A percentile compares a stretch with the other conserved stretches of the same genome.
phyloP scores from a whole-genome alignment of 1,284 basidiomycete genomes.

The Xerocomus cyaneibrunnescens region DNA sequence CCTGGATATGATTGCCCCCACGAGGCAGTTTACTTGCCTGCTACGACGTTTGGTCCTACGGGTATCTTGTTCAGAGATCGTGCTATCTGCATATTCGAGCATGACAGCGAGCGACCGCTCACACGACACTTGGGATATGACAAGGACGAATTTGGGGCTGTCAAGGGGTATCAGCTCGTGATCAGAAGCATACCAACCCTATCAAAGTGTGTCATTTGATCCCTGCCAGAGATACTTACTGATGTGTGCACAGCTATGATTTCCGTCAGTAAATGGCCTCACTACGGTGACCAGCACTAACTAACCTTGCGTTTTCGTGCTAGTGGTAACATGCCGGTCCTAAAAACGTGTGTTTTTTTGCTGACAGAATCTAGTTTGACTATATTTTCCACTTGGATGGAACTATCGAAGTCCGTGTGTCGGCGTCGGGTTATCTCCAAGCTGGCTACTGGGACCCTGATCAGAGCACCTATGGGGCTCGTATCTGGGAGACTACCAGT shows the following conservation, averaged over 20 bases:
- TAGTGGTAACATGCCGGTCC: slow-evolving; percentile 37
- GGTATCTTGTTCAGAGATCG: slow-evolving; percentile 47
- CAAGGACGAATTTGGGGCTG: slow-evolving; percentile 54
- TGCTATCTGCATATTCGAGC: slow-evolving; percentile 67
- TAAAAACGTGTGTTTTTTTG: neutral
- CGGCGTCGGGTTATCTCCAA: slow-evolving; percentile 69
- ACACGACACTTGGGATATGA: slow-evolving; percentile 56
- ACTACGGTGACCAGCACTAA: neutral
- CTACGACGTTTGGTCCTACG: slow-evolving; percentile 47
- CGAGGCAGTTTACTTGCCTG: slow-evolving; percentile 58
- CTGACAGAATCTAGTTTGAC: slow-evolving; percentile 46
- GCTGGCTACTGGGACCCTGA: slow-evolving; percentile 54
- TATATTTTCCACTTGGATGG: slow-evolving; percentile 68
- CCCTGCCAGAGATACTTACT: neutral
- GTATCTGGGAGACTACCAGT: slow-evolving; percentile 57
- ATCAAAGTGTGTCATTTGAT: slow-evolving; percentile 50
- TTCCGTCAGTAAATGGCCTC: slow-evolving; percentile 43
- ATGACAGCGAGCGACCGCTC: slow-evolving; percentile 56
- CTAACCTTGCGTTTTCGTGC: neutral
- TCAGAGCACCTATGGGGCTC: slow-evolving; percentile 53
- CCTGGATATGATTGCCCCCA: slow-evolving; percentile 66
- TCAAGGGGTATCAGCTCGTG: slow-evolving; percentile 58
- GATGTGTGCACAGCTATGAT: slow-evolving; percentile 45
- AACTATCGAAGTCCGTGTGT: slow-evolving; percentile 63
- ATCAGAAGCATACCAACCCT: slow-evolving; percentile 58